These are phyloP conservation scores for Pyricularia pennisetigena DNA, from an alignment of 2,329 filamentous ascomycete genomes.

Conservation along the genomic window DNA sequence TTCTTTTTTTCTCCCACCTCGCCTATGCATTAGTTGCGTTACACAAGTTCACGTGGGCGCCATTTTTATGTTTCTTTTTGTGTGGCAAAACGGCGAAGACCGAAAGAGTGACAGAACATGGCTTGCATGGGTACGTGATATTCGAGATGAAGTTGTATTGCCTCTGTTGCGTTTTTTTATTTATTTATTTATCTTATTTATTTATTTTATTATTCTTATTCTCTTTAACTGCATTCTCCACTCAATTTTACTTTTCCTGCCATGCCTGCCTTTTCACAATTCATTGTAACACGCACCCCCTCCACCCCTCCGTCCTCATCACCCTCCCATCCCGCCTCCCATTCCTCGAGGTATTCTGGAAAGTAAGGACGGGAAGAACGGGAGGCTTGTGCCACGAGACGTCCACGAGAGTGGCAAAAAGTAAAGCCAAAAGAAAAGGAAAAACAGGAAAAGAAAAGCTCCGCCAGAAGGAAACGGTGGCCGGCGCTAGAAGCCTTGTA, in stretches of 20 bases:
- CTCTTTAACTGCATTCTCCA: neutral
- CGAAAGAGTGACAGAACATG: neutral
- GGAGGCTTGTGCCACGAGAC: neutral
- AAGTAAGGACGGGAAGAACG: neutral
- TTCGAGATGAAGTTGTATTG: too few relatives aligned
- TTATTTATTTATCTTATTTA: neutral
- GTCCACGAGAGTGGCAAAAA: neutral
- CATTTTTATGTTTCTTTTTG: neutral
- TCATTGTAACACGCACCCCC: neutral
- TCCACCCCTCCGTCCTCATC: neutral
- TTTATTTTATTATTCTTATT: constrained; percentile 10
- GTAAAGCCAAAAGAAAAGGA: neutral
- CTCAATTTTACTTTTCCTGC: constrained; percentile 10
- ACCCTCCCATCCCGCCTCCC: neutral
- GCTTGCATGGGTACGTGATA: neutral
- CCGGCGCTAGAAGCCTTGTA: neutral
- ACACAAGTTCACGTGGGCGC: neutral
- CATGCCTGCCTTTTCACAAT: neutral
- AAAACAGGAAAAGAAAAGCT: neutral
- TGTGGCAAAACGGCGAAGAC: neutral
- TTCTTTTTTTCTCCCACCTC: neutral
- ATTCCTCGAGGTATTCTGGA: neutral
- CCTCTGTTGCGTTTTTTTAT: too few relatives aligned
- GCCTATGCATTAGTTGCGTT: neutral
- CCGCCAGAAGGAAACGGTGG: neutral